Evolutionary conservation across 371 early-diverging fungal species (phyloP), one percentile per base, ranked within the genome.

Genomic region (Mucor lusitanicus): DNA sequence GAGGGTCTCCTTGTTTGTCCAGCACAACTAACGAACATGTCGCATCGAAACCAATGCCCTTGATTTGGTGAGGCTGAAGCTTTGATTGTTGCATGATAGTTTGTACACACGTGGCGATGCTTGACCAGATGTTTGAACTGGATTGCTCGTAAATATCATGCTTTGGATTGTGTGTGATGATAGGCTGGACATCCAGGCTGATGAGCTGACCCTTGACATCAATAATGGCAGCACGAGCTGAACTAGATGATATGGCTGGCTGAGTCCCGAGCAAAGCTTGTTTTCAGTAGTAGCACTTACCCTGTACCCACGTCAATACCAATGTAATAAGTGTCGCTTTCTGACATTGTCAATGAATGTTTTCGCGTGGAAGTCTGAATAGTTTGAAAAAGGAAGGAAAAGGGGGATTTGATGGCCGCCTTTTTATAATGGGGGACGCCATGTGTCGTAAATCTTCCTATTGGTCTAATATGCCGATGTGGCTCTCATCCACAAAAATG

Each of bases 261-360:
- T 56, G 6, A 56, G 32, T 19, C 21, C 19, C 56, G 9, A n/a
- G 30, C n/a, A 27, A 0, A 12, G 12, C 1, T 54, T 7, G 8
- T 15, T 13, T 13, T 27, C 0, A n/a, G n/a, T 8, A 9, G 3
- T 19, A 33, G 1, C 12, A 57, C 57, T 53, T 77, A 87, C 85
- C 90, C 84, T 17, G 91, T 89, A 21, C 92, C 92, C 23, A 90
- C 91, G 65, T 91, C 92, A 33, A 91, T 84, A 46, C 92, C 92
- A 28, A 91, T 77, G 70, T 81, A 91, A 59, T 78, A 82, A n/a
- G 37, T 21, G 7, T 37, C 48, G 15, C 9, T 33, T 56, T 33
- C 56, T 56, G 62, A 33, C 62, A 62, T 62, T 46, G 19, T 44
- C 19, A 37, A 37, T 37, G 6, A 17, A 13, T 5, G 50, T 23